Evolutionary conservation across 164 flowering plant species (phyloP).

Genomic region (Kalanchoe fedtschenkoi): DNA sequence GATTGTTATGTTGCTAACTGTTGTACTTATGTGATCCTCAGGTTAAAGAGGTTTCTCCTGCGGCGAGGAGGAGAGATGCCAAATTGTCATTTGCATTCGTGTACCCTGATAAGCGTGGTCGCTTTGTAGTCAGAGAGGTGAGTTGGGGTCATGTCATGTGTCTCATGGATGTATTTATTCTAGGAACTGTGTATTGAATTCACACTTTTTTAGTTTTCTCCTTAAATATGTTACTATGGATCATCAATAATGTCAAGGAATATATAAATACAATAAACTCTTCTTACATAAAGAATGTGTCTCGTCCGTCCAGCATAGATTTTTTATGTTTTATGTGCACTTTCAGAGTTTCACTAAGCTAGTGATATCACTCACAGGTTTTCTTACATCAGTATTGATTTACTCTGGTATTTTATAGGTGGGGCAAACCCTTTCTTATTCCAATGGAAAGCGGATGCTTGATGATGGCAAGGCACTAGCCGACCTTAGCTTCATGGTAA

Average conservation of each 20-base stretch:
- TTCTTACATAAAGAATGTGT: too few species aligned
- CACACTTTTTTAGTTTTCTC: too few species aligned
- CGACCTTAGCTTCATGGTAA: slow-evolving; percentile 74
- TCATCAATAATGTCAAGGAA: too few species aligned
- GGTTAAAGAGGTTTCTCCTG: slow-evolving; percentile 95
- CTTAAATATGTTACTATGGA: too few species aligned
- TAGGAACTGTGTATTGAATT: not conserved
- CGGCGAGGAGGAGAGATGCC: slow-evolving; percentile 83
- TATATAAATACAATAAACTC: too few species aligned
- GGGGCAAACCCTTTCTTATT: slow-evolving; percentile 62
- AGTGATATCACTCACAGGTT: too few species aligned
- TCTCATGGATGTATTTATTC: not conserved
- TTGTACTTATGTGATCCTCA: slow-evolving; percentile 12
- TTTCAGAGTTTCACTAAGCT: too few species aligned
- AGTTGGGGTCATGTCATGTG: slow-evolving; percentile 4
- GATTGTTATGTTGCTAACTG: not conserved
- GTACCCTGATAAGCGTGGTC: slow-evolving; percentile 81
- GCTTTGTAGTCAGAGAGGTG: slow-evolving; percentile 65
- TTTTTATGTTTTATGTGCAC: too few species aligned
- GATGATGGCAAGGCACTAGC: slow-evolving; percentile 66
- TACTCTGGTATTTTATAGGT: slow-evolving; percentile 33
- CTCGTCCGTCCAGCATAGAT: too few species aligned
- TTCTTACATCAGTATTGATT: not conserved
- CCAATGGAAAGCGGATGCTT: slow-evolving; percentile 40
- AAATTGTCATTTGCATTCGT: slow-evolving; percentile 91